Evolutionary conservation across 2,329 filamentous ascomycete genomes (phyloP), one percentile per base, ranked within the genome.

Genomic region (Colletotrichum liaoningense): DNA sequence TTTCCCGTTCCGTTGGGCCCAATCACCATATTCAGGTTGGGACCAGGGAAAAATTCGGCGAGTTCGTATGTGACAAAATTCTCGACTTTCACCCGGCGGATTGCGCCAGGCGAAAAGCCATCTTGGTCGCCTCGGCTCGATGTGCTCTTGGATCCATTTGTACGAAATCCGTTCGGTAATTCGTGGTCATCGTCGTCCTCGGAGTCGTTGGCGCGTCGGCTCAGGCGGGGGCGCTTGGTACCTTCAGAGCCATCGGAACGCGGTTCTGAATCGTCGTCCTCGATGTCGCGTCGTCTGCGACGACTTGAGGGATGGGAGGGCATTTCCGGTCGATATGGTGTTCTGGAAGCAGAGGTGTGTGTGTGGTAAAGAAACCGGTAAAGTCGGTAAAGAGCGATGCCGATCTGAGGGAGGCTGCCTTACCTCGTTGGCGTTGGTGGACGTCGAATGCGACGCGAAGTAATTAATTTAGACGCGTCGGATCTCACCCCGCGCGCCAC

Each of bases 1-100:
- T 99, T 99, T 68, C 97, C 97, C 0, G 97, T 98, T 42, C 97
- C 97, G 79, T 99, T 99, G n/a, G 97, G 97, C 0, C 97, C 97
- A 77, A 99, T 98, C 66, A 99, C 93, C 96, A 99, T 98, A 55
- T 99, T 99, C 79, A 99, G 83, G 80, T 94, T 96, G 1, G 97
- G 96, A 0, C 97, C 97, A 14, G 95, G 95, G 72, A 93, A 91
- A 82, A 98, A 98, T 76, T 98, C 95, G 68, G 95, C 96, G 66
- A 93, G 91, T 63, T 94, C 95, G 83, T 99, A 99, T 0, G 97
- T 99, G 68, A 99, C 95, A 78, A 99, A 99, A 82, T 98, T 94
- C 62, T 89, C 90, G 57, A 98, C 88, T 77, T 91, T 93, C 60
- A 99, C 95, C 46, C 95, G 91, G 62, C 98, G 92, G 77, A 99